phyloP scores from a whole-genome alignment of 805 yeast genomes.

The Lipomyces yamanashiensis region DNA sequence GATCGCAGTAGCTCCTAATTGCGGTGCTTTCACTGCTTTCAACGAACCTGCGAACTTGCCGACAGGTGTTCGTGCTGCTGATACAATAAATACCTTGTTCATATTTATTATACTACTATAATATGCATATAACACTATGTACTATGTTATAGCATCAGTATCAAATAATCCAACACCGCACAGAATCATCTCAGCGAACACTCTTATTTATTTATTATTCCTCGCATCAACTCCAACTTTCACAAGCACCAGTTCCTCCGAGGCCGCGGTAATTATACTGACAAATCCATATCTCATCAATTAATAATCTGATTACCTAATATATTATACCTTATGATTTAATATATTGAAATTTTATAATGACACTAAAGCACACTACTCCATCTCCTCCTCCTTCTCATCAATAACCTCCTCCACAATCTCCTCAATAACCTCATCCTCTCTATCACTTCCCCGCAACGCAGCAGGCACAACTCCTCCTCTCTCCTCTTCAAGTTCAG shows the following conservation, averaged over 20 bases:
- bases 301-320: neutral
- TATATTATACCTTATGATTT: neutral
- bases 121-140: no score
- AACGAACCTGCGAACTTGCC: slow-evolving; percentile 89
- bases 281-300: no score
- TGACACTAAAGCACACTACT: no score
- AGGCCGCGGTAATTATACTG: no score
- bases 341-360: no score
- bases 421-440: slow-evolving; percentile 72
- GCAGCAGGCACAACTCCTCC: slow-evolving; percentile 49
- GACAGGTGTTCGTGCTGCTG: slow-evolving; percentile 90
- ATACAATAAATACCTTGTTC: slow-evolving; percentile 71
- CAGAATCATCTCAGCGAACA: no score
- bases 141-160: no score
- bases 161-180: no score
- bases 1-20: slow-evolving; percentile 86
- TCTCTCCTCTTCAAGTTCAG: slow-evolving; percentile 53
- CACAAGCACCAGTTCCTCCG: no score
- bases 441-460: slow-evolving; percentile 46
- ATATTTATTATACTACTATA: neutral
- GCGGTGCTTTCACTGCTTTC: slow-evolving; percentile 70
- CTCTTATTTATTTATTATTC: neutral
- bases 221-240: neutral
- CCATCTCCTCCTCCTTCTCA: slow-evolving; percentile 52
- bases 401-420: slow-evolving; percentile 62